These are phyloP conservation scores for Fraxinus xanthoxyloides DNA, from an alignment of 305 asterid genomes.

Conservation along the genomic window DNA sequence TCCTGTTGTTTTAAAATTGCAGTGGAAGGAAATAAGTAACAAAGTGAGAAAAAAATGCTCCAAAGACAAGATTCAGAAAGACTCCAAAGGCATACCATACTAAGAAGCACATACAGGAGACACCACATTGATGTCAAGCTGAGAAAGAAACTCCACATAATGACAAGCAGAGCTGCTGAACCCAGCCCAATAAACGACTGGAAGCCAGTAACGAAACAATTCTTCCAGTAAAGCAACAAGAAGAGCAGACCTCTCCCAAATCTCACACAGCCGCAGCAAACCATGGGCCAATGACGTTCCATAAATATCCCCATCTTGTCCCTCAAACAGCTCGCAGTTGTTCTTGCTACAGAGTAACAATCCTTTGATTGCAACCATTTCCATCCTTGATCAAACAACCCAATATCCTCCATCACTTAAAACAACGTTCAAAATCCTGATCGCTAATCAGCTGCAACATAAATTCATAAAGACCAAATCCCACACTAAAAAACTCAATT, in stretches of 20 bases:
- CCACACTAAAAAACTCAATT: conserved; percentile 16
- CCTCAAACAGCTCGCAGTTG: conserved; percentile 54
- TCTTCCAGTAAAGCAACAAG: conserved; percentile 74
- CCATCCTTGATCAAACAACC: conserved; percentile 85
- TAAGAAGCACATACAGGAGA: conserved; percentile 88
- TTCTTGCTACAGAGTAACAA: conserved; percentile 61
- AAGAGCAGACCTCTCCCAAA: conserved; percentile 50
- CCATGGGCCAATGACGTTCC: conserved; percentile 94
- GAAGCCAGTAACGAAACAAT: conserved; percentile 65
- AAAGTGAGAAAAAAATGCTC: not conserved
- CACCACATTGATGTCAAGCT: conserved; percentile 94
- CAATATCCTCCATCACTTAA: conserved; percentile 91
- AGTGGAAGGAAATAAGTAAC: not conserved
- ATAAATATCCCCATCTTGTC: conserved; percentile 68
- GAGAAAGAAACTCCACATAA: conserved; percentile 98
- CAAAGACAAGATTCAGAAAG: conserved; percentile 2
- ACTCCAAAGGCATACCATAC: conserved; percentile 68
- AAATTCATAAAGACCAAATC: conserved; percentile 23
- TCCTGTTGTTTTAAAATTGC: conserved; percentile 16
- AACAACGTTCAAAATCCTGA: conserved; percentile 21
- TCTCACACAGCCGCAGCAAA: conserved; percentile 74
- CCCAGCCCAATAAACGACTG: conserved; percentile 73
- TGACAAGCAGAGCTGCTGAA: conserved; percentile 81
- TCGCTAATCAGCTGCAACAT: conserved; percentile 23
- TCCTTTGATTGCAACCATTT: conserved; percentile 86